Evolutionary conservation across 345 rosid species (phyloP), one percentile per base, ranked within the genome.

Genomic region (Cardamine resedifolia): DNA sequence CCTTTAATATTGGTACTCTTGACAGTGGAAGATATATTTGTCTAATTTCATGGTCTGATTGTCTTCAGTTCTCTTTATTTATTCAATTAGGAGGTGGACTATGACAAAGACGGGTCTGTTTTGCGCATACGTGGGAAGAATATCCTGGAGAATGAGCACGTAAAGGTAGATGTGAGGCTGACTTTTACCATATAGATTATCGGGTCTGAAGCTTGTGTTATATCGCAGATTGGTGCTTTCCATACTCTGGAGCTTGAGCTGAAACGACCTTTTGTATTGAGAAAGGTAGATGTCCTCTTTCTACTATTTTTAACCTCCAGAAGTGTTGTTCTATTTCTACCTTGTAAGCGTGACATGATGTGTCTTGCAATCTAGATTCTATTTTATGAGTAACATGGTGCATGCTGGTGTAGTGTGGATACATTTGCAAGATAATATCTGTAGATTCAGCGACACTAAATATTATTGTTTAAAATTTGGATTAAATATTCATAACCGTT

Each of bases 51-150:
- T 67, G 27, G 21, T 31, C 30, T 50, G 56, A 1, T 23, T 58
- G 8, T 62, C 66, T 68, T 75, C 48, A 24, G 15, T 26, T 53
- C 66, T 63, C 20, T 64, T 31, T 31, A 2, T 39, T 14, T 19
- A 26, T 38, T 62, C 23, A 47, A 10, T 34, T 71, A 94, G 98
- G 9, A 11, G 9, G 38, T 34, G 88, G 99, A 95, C 55, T 95
- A 88, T 84, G 99, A 95, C 57, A 90, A 91, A 84, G 96, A 76
- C 19, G 97, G 87, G n/a, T n/a, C n/a, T n/a, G n/a, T n/a, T 43
- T 71, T 95, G 79, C 91, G 99, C 49, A 78, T 95, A 66, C 96
- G 96, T 14, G 99, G 99, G 44, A 95, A 87, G 78, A 95, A 91
- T 79, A 74, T 84, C 49, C 76, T 90, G 47, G 93, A 90, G 83